Evolutionary conservation across 2,329 filamentous ascomycete species (phyloP).

Genomic region (Elsinoe perseae): DNA sequence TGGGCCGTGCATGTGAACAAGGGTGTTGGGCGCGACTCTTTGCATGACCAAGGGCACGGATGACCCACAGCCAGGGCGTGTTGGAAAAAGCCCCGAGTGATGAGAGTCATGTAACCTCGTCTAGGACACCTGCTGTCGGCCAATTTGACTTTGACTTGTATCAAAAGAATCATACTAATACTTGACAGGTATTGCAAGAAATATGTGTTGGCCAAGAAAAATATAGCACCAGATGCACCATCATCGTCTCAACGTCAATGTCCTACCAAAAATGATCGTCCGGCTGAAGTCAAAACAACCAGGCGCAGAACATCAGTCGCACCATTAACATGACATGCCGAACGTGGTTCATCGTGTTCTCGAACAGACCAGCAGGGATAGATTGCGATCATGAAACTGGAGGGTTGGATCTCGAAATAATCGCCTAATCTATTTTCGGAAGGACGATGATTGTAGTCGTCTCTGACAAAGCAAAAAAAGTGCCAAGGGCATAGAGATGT

Average conservation of each 20-base stretch:
- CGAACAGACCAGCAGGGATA: not conserved
- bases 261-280: not conserved
- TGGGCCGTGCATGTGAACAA: not conserved
- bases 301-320: not conserved
- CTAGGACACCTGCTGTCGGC: not conserved
- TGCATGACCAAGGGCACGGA: slow-evolving; percentile 6
- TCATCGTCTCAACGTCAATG: not conserved
- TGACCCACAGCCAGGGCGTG: not conserved
- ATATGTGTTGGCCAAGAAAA: not conserved
- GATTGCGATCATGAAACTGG: not conserved
- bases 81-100: not conserved
- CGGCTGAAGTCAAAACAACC: not conserved
- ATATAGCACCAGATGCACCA: not conserved
- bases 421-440: not conserved
- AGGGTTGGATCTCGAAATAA: not conserved
- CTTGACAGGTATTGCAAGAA: not conserved
- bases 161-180: not conserved
- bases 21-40: slow-evolving; percentile 2
- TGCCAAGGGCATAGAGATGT: not conserved
- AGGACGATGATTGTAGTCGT: not conserved
- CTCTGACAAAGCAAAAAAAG: not conserved
- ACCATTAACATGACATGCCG: not conserved
- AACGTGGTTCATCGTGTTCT: not conserved
- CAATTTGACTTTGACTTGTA: not conserved
- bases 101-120: not conserved